A percentile compares a stretch with the other conserved stretches of the same genome.
These are phyloP conservation scores for Pseudomicrostroma phylloplanum DNA, from an alignment of 1,284 basidiomycete species.

Conservation along the genomic window DNA sequence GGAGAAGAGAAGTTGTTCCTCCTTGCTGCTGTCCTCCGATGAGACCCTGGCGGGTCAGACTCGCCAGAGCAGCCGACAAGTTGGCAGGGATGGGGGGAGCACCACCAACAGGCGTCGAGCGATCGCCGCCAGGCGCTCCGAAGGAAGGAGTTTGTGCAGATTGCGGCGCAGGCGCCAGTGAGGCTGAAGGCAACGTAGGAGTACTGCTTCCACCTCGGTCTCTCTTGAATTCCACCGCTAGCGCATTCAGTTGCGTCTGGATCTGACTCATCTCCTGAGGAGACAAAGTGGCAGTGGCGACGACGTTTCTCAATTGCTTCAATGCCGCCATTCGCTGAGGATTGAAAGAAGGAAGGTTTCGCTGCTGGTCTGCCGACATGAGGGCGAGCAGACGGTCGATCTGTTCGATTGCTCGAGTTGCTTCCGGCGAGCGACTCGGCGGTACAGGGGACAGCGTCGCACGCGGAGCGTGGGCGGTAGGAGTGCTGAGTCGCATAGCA, in stretches of 20 bases:
- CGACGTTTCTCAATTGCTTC: slow-evolving; percentile 65
- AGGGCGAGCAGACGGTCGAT: slow-evolving; percentile 39
- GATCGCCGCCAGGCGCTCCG: slow-evolving; percentile 16
- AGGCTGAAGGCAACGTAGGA: slow-evolving; percentile 25
- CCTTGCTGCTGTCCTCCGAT: too few species aligned
- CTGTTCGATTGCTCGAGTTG: slow-evolving; percentile 32
- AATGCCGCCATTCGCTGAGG: slow-evolving; percentile 31
- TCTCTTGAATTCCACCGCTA: slow-evolving; percentile 53
- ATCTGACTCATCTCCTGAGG: slow-evolving; percentile 74
- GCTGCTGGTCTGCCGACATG: slow-evolving; percentile 26
- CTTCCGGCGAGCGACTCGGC: not conserved
- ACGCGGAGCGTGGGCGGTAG: not conserved
- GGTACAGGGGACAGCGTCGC: not conserved
- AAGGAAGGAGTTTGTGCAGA: slow-evolving; percentile 22
- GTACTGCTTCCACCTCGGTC: slow-evolving; percentile 11
- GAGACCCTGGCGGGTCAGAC: slow-evolving; percentile 15
- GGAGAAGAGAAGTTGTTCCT: not conserved
- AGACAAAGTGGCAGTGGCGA: slow-evolving; percentile 67
- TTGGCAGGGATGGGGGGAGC: slow-evolving; percentile 15
- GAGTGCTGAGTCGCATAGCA: not conserved
- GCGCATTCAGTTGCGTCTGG: slow-evolving; percentile 64
- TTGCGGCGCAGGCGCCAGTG: slow-evolving; percentile 31
- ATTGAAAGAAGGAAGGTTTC: slow-evolving; percentile 22
- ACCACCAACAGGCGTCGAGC: slow-evolving; percentile 35
- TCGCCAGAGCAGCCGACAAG: slow-evolving; percentile 21